Evolutionary conservation across 2,329 filamentous ascomycete genomes (phyloP), one percentile per base, ranked within the genome.

Genomic region (Neonectria neomacrospora): DNA sequence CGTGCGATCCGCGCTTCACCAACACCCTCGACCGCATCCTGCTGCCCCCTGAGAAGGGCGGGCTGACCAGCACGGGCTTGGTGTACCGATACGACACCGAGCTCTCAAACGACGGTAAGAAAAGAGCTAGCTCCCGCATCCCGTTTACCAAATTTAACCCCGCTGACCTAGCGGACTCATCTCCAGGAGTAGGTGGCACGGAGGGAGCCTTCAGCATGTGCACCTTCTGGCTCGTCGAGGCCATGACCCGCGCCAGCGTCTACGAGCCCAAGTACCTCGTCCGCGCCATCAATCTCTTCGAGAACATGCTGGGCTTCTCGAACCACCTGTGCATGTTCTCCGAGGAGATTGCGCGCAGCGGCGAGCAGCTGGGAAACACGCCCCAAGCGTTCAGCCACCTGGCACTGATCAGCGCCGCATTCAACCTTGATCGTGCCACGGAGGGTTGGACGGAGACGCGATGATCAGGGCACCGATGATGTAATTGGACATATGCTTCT

Each of bases 201-300:
- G 91, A 94, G 77, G 91, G 91, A 22, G 90, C 91, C 20, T 94
- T 94, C 74, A 89, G 86, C 72, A 93, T 94, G 90, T 93, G 91
- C 73, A 94, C 91, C 0, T 94, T 94, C 75, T 94, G 91, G 91
- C 86, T 93, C 0, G 90, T 94, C 12, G 91, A 94, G 77, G 90
- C 91, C 23, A 84, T 94, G 78, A 92, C 90, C 30, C 84, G 91
- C 32, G 90, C 90, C 67, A 80, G 85, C 68, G 80, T 83, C 51
- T 90, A 91, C 75, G 88, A 91, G 67, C 80, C 81, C n/a, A 88
- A 86, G 66, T 91, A 91, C 68, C 79, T 90, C 20, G 76, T 81
- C 12, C 81, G 83, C 11, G 87, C 91, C 7, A 83, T 91, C 68
- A 90, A 86, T 68, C 81, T 93, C 44, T 94, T 94, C 70, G 91